Percentiles rank a stretch among this genome's conserved stretches.
Evolutionary conservation across 495 filamentous ascomycete genomes (phyloP).

Genomic region (Penicillium steckii): DNA sequence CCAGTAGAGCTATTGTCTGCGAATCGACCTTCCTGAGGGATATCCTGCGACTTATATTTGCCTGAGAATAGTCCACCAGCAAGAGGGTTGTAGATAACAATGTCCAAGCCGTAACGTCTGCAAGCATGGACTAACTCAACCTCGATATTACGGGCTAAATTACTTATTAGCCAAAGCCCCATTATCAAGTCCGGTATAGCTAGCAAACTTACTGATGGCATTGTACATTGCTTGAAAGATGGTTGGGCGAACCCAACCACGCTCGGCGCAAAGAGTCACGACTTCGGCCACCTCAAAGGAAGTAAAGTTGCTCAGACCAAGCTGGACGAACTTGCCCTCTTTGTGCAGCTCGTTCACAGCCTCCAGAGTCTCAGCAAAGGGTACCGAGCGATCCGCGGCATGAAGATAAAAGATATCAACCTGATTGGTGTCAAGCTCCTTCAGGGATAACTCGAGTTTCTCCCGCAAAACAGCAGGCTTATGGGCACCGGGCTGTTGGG

Average conservation of each 20-base stretch:
- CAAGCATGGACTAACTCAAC: slow-evolving; percentile 76
- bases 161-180: slow-evolving; percentile 1
- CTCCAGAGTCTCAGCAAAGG: slow-evolving; percentile 77
- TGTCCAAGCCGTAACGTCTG: slow-evolving; percentile 79
- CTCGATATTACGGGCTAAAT: slow-evolving; percentile 73
- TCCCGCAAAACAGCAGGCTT: slow-evolving; percentile 58
- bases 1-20: slow-evolving; percentile 55
- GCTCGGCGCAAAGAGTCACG: slow-evolving; percentile 75
- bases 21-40: slow-evolving; percentile 70
- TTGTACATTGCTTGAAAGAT: slow-evolving; percentile 70
- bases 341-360: slow-evolving; percentile 80
- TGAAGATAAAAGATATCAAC: slow-evolving; percentile 92
- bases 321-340: slow-evolving; percentile 79
- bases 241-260: slow-evolving; percentile 63
- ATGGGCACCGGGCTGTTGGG: slow-evolving; percentile 55
- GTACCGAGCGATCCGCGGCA: slow-evolving; percentile 73
- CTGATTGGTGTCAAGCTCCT: slow-evolving; percentile 68
- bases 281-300: slow-evolving; percentile 92
- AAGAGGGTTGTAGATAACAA: slow-evolving; percentile 90
- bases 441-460: slow-evolving; percentile 62
- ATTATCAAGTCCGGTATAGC: too few relatives aligned
- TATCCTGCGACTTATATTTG: slow-evolving; percentile 73
- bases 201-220: slow-evolving; percentile 51
- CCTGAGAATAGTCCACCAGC: slow-evolving; percentile 83
- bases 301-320: slow-evolving; percentile 83